phyloP scores from a whole-genome alignment of 129 eudicot species.

The Flaveria brownii region DNA sequence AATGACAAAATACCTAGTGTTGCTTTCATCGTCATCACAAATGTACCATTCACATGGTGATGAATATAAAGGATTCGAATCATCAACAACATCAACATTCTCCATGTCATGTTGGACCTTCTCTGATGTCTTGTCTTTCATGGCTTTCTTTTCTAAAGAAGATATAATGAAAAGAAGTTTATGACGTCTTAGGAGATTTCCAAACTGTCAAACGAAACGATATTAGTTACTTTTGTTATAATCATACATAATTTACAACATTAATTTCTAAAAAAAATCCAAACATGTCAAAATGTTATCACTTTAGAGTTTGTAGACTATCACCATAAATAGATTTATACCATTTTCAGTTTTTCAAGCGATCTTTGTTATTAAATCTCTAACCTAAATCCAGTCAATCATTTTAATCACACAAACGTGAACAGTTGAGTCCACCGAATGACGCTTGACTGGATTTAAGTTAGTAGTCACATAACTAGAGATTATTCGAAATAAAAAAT shows the following conservation, averaged over 20 bases:
- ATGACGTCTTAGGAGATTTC: constrained; percentile 55
- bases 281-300: neutral
- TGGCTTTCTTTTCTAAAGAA: constrained; percentile 60
- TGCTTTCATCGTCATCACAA: constrained; percentile 69
- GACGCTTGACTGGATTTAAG: neutral
- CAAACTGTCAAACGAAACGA: constrained; percentile 44
- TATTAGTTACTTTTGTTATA: neutral
- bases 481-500: neutral
- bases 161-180: constrained; percentile 68
- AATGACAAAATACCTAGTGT: constrained; percentile 69
- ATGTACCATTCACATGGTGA: constrained; percentile 92
- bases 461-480: neutral
- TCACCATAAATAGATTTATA: too few relatives aligned
- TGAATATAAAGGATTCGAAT: constrained; percentile 52
- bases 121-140: constrained; percentile 14
- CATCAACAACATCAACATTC: constrained; percentile 62
- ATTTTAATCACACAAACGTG: neutral
- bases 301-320: neutral
- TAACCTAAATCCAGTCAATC: neutral
- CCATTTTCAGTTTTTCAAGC: neutral
- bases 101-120: constrained; percentile 31
- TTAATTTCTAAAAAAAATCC: neutral
- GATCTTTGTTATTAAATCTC: neutral
- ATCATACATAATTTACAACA: neutral
- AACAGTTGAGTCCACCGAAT: neutral